Percentiles rank a stretch among this genome's conserved stretches.
Conservation (phyloP, 1,284 basidiomycete species). For the Earliella scabrosa region DNA sequence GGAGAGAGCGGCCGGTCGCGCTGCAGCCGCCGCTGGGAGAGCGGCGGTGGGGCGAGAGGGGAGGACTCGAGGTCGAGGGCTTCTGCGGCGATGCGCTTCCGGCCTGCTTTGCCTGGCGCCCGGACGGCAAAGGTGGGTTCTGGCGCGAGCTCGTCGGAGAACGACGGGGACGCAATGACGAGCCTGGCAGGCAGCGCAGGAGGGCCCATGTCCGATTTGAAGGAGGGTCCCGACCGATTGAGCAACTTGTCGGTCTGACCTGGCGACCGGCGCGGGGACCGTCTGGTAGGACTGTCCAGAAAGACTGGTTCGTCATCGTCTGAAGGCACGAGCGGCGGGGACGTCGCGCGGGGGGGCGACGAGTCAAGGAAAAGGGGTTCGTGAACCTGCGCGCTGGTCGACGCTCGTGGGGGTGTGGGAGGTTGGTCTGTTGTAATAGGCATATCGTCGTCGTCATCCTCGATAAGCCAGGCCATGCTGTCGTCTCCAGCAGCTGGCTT, state of each 20-base stretch:
- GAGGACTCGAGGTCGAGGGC: conserved; percentile 45
- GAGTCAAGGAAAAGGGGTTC: conserved; percentile 20
- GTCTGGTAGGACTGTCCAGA: conserved; percentile 6
- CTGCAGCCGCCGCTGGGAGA: conserved; percentile 51
- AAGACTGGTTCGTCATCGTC: conserved; percentile 21
- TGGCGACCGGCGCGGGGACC: background rate
- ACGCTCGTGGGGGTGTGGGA: background rate
- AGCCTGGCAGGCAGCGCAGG: conserved; percentile 43
- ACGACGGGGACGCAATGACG: conserved; percentile 19
- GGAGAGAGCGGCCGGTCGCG: conserved; percentile 35
- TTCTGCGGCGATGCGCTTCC: conserved; percentile 38
- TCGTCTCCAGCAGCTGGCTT: conserved; percentile 7
- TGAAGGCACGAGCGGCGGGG: background rate
- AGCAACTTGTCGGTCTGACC: background rate
- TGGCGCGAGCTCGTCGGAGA: conserved; percentile 34
- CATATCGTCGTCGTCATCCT: conserved; percentile 53
- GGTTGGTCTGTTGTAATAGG: conserved; percentile 50
- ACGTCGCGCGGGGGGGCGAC: conserved; percentile 1
- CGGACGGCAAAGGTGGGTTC: conserved; percentile 62
- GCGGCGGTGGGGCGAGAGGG: conserved; percentile 40
- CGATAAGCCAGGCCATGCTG: conserved; percentile 67
- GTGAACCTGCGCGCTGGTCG: background rate
- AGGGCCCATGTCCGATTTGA: conserved; percentile 41
- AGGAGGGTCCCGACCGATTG: conserved; percentile 9
- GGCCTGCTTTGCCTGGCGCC: conserved; percentile 40